Percentiles rank a stretch among this genome's conserved stretches.
Evolutionary conservation across 768 basidiomycete species (phyloP).

Genomic region (Pisolithus sp.): DNA sequence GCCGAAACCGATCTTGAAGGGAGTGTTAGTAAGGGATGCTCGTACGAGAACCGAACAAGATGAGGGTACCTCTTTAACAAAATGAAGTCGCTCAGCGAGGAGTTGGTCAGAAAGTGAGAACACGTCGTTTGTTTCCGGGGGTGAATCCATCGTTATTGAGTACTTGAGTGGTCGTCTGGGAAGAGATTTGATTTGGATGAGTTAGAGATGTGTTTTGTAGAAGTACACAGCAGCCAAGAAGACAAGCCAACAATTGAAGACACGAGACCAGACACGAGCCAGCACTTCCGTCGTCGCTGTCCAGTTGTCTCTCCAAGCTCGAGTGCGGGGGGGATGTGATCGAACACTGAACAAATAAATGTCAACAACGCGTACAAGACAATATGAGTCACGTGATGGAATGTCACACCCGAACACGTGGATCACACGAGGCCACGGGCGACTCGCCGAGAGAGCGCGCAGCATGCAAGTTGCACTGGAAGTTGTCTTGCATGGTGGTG

Average conservation of each 20-base stretch:
- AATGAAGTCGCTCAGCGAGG: constrained; percentile 63
- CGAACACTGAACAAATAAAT: constrained; percentile 22
- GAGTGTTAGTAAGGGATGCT: constrained; percentile 2
- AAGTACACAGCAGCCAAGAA: constrained; percentile 19
- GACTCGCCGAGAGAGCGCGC: too few species aligned
- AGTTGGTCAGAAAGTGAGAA: constrained; percentile 72
- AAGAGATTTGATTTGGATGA: neutral
- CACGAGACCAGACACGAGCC: neutral
- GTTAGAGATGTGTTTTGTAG: constrained; percentile 5
- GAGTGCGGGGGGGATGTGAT: constrained; percentile 5
- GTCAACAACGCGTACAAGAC: constrained; percentile 25
- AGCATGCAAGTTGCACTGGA: too few species aligned
- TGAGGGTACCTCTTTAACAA: constrained; percentile 62
- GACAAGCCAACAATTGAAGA: neutral
- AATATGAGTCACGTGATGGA: constrained; percentile 18
- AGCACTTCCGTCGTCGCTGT: constrained; percentile 2
- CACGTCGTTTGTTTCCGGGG: constrained; percentile 41
- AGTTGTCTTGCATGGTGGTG: too few species aligned
- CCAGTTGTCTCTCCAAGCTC: constrained; percentile 2
- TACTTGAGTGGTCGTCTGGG: neutral
- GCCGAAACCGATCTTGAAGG: constrained; percentile 73
- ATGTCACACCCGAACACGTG: neutral
- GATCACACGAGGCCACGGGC: neutral
- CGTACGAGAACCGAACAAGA: neutral
- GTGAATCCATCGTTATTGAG: constrained; percentile 17